These are phyloP conservation scores for Dothideomycetidae sp. DNA, from an alignment of 2,329 filamentous ascomycete species.

Conservation along the genomic window DNA sequence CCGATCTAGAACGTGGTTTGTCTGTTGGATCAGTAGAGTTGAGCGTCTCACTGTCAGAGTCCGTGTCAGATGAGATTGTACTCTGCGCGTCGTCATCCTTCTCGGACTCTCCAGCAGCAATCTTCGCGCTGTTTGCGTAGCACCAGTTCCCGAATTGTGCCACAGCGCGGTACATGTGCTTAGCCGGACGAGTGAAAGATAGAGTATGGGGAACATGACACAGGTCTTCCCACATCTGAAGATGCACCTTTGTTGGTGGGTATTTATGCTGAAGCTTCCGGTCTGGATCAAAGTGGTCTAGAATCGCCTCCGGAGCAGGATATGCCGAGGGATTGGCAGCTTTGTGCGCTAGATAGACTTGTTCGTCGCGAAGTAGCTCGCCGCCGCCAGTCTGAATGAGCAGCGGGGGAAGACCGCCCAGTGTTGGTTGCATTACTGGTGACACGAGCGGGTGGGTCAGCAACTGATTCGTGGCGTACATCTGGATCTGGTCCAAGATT, in stretches of 20 bases:
- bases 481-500: constrained; percentile 85
- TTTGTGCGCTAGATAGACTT: constrained; percentile 90
- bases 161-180: constrained; percentile 86
- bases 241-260: constrained; percentile 74
- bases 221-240: constrained; percentile 91
- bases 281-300: constrained; percentile 48
- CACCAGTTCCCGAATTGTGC: constrained; percentile 85
- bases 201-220: constrained; percentile 86
- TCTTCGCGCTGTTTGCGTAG: constrained; percentile 1
- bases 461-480: constrained; percentile 72
- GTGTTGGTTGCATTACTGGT: constrained; percentile 69
- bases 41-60: constrained; percentile 16
- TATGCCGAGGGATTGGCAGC: constrained; percentile 72
- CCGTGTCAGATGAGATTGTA: constrained; percentile 49
- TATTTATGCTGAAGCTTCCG: constrained; percentile 45
- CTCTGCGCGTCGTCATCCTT: constrained; percentile 65
- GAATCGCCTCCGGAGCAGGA: constrained; percentile 48
- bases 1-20: constrained; percentile 9
- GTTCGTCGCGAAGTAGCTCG: constrained; percentile 82
- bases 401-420: constrained; percentile 79
- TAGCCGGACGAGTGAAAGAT: constrained; percentile 92
- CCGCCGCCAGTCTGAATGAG: constrained; percentile 78
- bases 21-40: constrained; percentile 1
- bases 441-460: constrained; percentile 81
- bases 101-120: constrained; percentile 66